Evolutionary conservation across 2,329 filamentous ascomycete genomes (phyloP), one percentile per base, ranked within the genome.

Genomic region (Thielaviopsis ethacetica): DNA sequence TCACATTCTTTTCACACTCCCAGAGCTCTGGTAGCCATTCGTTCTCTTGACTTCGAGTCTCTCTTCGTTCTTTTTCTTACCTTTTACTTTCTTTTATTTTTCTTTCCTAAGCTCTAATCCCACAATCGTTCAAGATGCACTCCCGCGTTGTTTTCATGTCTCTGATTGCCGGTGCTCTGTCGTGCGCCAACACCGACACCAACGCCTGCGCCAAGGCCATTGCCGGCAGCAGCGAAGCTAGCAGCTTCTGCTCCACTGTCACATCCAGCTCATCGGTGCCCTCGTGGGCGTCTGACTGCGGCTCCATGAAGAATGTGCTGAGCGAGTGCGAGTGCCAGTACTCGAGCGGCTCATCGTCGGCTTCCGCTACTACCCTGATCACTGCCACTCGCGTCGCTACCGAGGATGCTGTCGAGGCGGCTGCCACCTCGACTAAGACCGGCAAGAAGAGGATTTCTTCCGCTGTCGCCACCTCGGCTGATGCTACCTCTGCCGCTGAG

Each of bases 251-350:
- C 30, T 61, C 64, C 2, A 65, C 63, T 15, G 65, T 65, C 9
- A 67, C 66, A 10, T 65, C 66, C 21, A 65, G 66, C 13, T 64
- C 68, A 1, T 64, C 61, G 26, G 63, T 66, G 13, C 69, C 64
- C 38, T 62, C 62, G 27, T 69, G 64, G 67, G 67, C 68, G 24
- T 64, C 64, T 5, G 65, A 65, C 54, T 68, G 68, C 62, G 63
- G 61, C 10, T 65, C 62, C 61, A 64, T 65, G 21, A 69, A 67
- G 57, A 62, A 63, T 50, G 62, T 70, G 61, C 65, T 65, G 13
- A 68, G 68, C 53, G 68, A 70, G 49, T 70, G 68, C 52, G 64
- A 65, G 21, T 74, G 65, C 59, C 61, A 65, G 41, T 65, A 63
- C 53, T 62, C 65, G 57, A 62, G 62, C 34, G 63, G 65, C 61